These are phyloP conservation scores for Cyclotella atomus DNA, from an alignment of 108 stramenopile genomes.

Conservation along the genomic window DNA sequence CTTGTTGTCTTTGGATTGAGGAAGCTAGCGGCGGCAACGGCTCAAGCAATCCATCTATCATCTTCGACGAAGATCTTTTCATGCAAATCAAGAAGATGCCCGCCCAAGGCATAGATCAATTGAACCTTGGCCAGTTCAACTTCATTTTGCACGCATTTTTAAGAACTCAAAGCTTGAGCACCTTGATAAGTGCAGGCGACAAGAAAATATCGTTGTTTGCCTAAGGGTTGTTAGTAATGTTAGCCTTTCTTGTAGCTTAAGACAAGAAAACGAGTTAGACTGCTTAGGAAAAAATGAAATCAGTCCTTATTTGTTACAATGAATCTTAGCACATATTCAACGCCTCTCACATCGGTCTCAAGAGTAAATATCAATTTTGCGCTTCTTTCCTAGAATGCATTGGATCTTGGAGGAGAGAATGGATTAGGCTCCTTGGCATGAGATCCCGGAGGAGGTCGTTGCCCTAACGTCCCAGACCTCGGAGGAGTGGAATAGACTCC, in stretches of 20 bases:
- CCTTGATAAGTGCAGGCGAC: conserved; percentile 60
- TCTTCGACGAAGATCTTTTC: conserved; percentile 89
- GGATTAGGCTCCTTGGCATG: not conserved
- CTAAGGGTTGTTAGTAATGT: too few relatives aligned
- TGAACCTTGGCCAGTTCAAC: conserved; percentile 67
- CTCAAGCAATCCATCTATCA: conserved; percentile 60
- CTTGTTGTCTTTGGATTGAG: conserved; percentile 85
- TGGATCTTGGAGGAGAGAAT: conserved; percentile 5
- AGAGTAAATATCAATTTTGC: too few relatives aligned
- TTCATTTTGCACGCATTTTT: conserved; percentile 79
- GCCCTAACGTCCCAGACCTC: conserved; percentile 9
- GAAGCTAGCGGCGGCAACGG: conserved; percentile 39
- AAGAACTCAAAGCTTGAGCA: conserved; percentile 83
- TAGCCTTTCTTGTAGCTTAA: too few relatives aligned
- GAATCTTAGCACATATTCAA: too few relatives aligned
- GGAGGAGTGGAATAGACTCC: not conserved
- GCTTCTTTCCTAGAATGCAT: too few relatives aligned
- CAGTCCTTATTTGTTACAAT: too few relatives aligned
- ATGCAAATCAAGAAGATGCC: conserved; percentile 69
- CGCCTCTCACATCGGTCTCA: too few relatives aligned
- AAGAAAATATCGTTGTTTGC: conserved; percentile 68
- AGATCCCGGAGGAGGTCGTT: not conserved
- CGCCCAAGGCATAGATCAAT: conserved; percentile 33
- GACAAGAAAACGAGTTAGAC: too few relatives aligned
- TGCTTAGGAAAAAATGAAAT: too few relatives aligned